Evolutionary conservation across 139 green algal species (phyloP), one percentile per base, ranked within the genome.

Genomic region (Chloropicon primus): DNA sequence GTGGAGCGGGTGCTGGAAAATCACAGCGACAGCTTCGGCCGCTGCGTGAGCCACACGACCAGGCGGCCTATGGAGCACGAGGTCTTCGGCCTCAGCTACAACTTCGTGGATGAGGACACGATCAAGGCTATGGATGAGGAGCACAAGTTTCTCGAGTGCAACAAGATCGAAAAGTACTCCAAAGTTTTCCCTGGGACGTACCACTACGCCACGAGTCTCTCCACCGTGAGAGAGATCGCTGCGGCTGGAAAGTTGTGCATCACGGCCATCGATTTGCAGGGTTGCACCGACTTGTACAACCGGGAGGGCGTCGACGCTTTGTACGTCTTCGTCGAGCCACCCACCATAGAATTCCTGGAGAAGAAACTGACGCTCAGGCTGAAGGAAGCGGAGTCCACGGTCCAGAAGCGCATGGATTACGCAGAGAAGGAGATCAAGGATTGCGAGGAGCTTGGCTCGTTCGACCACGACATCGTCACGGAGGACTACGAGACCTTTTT

Each of bases 231-330:
- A 0, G 82, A 89, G 41, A 85, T 92, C 24, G 88, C 89, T 28
- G 87, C 88, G 2, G 89, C 86, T 1, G 89, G 89, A 73, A 86
- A 88, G 76, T 81, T 93, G 72, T 91, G 88, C 75, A 26, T 91
- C 1, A 88, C 90, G 79, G 80, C 76, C 3, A 54, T 93, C n/a
- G 87, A 94, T n/a, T 29, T 82, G 24, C 86, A 91, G 78, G 89
- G 86, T 5, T 84, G 86, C 73, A 53, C 28, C 21, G 2, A 73
- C 26, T 75, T 89, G 25, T 77, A 81, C n/a, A 72, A 79, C 21
- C 88, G 90, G 81, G 83, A 90, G 41, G 78, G 82, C 10, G 88
- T 92, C 41, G 87, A 92, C 74, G 89, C 84, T 27, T 79, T 90
- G 41, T 92, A 90, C 78, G 72, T 92, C 0, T 91, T 88, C 62